Conservation (phyloP, 208 protist species). For the Histomonas meleagridis region DNA sequence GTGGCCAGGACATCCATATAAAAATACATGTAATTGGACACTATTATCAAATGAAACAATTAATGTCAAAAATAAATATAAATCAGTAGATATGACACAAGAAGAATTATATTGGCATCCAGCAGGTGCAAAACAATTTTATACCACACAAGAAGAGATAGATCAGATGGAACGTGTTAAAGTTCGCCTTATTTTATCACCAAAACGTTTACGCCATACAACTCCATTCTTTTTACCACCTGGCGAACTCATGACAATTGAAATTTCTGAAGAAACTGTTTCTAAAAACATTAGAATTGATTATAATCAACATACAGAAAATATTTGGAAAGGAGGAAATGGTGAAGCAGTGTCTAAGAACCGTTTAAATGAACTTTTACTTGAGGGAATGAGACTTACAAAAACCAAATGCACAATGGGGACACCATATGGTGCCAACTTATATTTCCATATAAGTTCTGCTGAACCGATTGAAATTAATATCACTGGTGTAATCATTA, state of each 20-base stretch:
- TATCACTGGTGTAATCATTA: background rate
- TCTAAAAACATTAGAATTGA: background rate
- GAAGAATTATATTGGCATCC: background rate
- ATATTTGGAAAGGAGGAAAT: background rate
- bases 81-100: background rate
- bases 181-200: background rate
- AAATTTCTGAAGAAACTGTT: background rate
- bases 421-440: too few species aligned
- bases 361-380: background rate
- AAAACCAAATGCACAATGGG: background rate
- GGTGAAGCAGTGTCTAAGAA: background rate
- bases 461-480: slow-evolving; percentile 20
- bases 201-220: background rate
- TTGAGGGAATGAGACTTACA: background rate
- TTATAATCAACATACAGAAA: background rate
- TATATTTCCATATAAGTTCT: too few species aligned
- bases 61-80: background rate
- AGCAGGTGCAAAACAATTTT: background rate
- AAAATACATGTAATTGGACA: background rate
- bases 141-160: background rate
- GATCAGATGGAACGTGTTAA: background rate
- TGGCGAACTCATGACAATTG: background rate
- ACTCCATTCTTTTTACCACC: background rate
- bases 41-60: background rate
- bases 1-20: background rate